Conservation (phyloP, 805 yeast genomes). For the Nakazawaea pomicola region DNA sequence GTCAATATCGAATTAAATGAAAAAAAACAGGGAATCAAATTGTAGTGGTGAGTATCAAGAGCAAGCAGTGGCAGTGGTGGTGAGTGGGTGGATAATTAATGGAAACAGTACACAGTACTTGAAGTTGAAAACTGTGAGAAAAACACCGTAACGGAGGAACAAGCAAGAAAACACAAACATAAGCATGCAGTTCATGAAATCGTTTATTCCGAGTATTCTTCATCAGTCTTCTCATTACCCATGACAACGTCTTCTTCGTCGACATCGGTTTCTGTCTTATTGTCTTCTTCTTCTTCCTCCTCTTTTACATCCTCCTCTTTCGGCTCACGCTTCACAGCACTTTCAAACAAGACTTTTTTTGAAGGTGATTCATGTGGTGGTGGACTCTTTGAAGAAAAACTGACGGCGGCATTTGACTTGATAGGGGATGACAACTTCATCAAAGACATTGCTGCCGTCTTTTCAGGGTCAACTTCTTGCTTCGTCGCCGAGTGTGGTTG, state of each 20-base stretch:
- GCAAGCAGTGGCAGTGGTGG: too few species aligned
- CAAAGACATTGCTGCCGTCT: slow-evolving; percentile 51
- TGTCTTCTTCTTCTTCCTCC: slow-evolving; percentile 8
- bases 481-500: slow-evolving; percentile 4
- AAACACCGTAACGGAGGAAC: too few species aligned
- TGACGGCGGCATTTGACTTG: slow-evolving; percentile 14
- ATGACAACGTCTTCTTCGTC: slow-evolving; percentile 11
- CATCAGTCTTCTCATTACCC: slow-evolving; percentile 6
- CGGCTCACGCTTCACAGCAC: too few species aligned
- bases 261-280: slow-evolving; percentile 13
- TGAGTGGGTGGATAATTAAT: too few species aligned
- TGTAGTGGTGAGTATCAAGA: too few species aligned
- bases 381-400: neutral
- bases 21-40: too few species aligned
- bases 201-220: neutral
- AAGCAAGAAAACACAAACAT: neutral
- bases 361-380: slow-evolving; percentile 6
- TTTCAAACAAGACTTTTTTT: neutral
- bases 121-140: too few species aligned
- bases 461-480: slow-evolving; percentile 29
- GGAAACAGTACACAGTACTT: too few species aligned
- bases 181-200: neutral
- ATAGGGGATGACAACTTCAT: slow-evolving; percentile 52
- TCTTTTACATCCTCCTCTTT: too few species aligned
- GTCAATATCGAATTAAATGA: too few species aligned